A percentile compares a stretch with the other conserved stretches of the same genome.
These are phyloP conservation scores for Chenopodium album DNA, from an alignment of 148 eudicot species.

Conservation along the genomic window DNA sequence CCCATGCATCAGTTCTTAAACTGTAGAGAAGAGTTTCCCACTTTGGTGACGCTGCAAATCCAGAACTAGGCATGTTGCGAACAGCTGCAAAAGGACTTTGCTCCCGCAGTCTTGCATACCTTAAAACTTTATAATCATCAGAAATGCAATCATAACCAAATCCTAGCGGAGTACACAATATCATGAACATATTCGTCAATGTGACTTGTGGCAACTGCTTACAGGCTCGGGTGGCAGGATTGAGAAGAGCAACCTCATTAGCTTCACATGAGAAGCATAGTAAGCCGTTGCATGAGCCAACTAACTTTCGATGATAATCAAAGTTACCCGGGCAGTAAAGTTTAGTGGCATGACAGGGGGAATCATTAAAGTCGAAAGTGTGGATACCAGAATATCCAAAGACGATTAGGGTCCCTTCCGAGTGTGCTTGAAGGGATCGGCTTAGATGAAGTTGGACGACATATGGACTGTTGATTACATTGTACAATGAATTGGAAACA, in stretches of 20 bases:
- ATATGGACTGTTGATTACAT: background rate
- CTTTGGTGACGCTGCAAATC: no score
- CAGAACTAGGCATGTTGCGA: no score
- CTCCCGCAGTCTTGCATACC: background rate
- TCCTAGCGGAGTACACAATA: no score
- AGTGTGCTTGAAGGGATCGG: no score
- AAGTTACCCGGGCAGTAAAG: background rate
- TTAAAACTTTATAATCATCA: conserved; percentile 4
- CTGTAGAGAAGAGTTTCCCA: background rate
- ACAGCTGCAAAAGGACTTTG: no score
- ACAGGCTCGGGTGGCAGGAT: background rate
- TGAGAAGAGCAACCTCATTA: background rate
- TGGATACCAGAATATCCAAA: no score
- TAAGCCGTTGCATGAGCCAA: background rate
- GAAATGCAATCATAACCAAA: background rate
- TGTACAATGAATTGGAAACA: background rate
- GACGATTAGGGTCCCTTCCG: background rate
- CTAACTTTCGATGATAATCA: background rate
- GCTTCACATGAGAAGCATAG: background rate
- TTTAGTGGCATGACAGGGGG: no score
- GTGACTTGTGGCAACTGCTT: background rate
- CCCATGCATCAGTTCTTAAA: background rate
- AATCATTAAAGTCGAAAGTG: no score
- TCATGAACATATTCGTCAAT: background rate
- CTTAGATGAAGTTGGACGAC: background rate